phyloP scores from a whole-genome alignment of 768 basidiomycete genomes.

The Clavulina sp. region DNA sequence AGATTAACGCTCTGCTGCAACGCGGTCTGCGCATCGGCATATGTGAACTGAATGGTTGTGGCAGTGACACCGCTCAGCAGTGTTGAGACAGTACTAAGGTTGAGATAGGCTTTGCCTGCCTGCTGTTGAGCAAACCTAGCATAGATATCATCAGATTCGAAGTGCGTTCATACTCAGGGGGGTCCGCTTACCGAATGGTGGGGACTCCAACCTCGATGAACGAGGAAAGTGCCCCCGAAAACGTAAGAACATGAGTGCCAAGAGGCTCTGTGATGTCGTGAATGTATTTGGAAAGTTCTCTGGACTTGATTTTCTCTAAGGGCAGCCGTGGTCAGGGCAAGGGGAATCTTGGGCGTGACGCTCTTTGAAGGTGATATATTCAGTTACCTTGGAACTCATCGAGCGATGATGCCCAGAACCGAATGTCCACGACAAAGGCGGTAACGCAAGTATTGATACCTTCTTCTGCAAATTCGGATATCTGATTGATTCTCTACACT shows the following conservation, averaged over 20 bases:
- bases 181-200: slow-evolving; percentile 32
- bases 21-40: not conserved
- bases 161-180: slow-evolving; percentile 4
- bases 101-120: not conserved
- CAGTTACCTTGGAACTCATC: slow-evolving; percentile 39
- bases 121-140: not conserved
- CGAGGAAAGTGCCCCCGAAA: slow-evolving; percentile 47
- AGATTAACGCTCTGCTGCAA: slow-evolving; percentile 3
- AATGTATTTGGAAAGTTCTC: slow-evolving; percentile 54
- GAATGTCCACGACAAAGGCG: slow-evolving; percentile 49
- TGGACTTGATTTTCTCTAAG: slow-evolving; percentile 50
- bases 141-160: not conserved
- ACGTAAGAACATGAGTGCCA: slow-evolving; percentile 53
- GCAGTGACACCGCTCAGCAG: slow-evolving; percentile 1
- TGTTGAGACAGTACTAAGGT: not conserved
- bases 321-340: too few species aligned
- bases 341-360: slow-evolving; percentile 6
- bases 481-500: slow-evolving; percentile 1
- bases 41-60: not conserved
- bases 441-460: slow-evolving; percentile 48
- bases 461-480: slow-evolving; percentile 29
- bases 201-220: slow-evolving; percentile 72
- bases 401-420: slow-evolving; percentile 57
- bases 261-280: slow-evolving; percentile 42
- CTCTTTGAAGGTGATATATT: not conserved